Conservation (phyloP, 441 rosid genomes). For the Croton setiger region DNA sequence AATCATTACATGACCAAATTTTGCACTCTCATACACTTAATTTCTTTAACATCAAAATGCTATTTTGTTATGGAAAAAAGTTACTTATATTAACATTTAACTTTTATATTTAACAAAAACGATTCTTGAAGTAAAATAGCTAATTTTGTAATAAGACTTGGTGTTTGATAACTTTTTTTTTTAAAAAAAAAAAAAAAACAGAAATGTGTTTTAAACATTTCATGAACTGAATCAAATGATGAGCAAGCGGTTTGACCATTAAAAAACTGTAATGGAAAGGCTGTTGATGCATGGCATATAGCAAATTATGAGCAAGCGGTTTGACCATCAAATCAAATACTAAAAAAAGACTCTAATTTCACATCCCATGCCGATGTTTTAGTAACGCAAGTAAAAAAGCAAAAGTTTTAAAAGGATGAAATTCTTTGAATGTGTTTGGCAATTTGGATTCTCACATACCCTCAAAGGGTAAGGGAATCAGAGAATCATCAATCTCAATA, state of each 20-base stretch:
- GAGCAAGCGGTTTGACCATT: background rate
- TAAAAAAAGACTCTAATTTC: too few relatives aligned
- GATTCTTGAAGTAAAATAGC: too few relatives aligned
- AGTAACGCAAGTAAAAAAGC: background rate
- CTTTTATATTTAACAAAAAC: too few relatives aligned
- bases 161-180: too few relatives aligned
- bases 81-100: too few relatives aligned
- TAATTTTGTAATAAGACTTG: too few relatives aligned
- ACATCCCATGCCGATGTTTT: too few relatives aligned
- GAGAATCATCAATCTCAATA: slow-evolving; percentile 54
- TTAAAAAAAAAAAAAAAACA: too few relatives aligned
- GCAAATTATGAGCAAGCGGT: background rate
- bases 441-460: slow-evolving; percentile 75
- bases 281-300: too few relatives aligned
- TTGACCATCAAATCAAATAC: background rate
- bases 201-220: too few relatives aligned
- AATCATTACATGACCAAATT: slow-evolving; percentile 5
- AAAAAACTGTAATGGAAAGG: background rate
- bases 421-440: slow-evolving; percentile 14
- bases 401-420: background rate
- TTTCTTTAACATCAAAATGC: background rate
- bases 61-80: too few relatives aligned
- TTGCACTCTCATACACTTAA: background rate
- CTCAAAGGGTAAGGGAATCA: slow-evolving; percentile 52
- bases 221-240: background rate